phyloP scores from a whole-genome alignment of 371 early-diverging fungal genomes.

The Ordospora colligata region DNA sequence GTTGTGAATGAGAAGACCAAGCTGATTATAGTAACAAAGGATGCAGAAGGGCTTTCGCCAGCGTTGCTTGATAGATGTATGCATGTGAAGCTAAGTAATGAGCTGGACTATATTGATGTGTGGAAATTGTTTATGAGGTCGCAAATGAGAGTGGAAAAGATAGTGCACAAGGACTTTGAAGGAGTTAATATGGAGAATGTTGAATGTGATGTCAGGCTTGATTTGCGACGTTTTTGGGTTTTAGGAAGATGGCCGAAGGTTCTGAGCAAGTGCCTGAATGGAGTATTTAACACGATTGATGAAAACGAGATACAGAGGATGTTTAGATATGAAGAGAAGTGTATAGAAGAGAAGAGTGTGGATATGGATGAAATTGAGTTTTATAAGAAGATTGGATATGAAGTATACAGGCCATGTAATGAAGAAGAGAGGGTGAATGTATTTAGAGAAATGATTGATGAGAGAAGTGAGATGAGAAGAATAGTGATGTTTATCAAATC shows the following conservation, averaged over 20 bases:
- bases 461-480: neutral
- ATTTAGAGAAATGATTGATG: neutral
- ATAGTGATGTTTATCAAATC: conserved; percentile 1
- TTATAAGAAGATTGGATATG: neutral
- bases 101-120: conserved; percentile 42
- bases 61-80: conserved; percentile 57
- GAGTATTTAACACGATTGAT: neutral
- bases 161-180: neutral
- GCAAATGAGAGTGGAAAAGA: neutral
- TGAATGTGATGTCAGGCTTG: neutral
- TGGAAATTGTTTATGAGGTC: conserved; percentile 38
- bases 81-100: conserved; percentile 22
- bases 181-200: neutral
- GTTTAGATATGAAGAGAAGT: neutral
- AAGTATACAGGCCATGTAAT: neutral
- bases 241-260: neutral
- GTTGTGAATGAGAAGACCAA: neutral
- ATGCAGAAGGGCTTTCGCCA: conserved; percentile 47
- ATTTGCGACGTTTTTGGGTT: neutral
- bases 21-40: conserved; percentile 35
- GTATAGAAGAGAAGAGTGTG: neutral
- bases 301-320: neutral
- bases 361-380: neutral
- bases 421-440: neutral
- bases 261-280: neutral